Evolutionary conservation across 331 rosid genomes (phyloP).

Genomic region (Erythrophleum ivorense): DNA sequence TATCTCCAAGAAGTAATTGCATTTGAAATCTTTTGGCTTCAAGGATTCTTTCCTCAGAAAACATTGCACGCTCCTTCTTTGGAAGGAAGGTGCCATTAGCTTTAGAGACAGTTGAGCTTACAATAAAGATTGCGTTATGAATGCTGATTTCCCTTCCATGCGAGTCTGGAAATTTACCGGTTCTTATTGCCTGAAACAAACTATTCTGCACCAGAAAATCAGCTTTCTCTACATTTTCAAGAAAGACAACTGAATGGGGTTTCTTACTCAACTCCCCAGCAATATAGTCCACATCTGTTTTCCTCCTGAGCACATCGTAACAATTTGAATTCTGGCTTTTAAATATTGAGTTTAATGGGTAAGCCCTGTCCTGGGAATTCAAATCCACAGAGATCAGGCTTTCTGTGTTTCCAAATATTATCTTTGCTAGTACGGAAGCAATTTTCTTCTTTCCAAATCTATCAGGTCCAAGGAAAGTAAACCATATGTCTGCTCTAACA

Average conservation of each 20-base stretch:
- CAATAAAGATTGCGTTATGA: slow-evolving; percentile 62
- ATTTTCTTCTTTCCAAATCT: slow-evolving; percentile 77
- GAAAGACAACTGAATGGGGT: slow-evolving; percentile 67
- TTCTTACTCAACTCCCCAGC: slow-evolving; percentile 80
- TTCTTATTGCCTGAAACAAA: slow-evolving; percentile 71
- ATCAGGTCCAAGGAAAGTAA: slow-evolving; percentile 84
- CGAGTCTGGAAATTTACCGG: slow-evolving; percentile 73
- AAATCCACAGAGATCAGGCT: slow-evolving; percentile 70
- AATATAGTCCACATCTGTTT: slow-evolving; percentile 68
- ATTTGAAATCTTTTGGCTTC: slow-evolving; percentile 78
- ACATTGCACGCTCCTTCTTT: slow-evolving; percentile 44
- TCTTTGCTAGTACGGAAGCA: slow-evolving; percentile 73
- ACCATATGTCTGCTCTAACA: slow-evolving; percentile 74
- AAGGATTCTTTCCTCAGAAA: slow-evolving; percentile 72
- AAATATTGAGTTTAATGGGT: slow-evolving; percentile 47
- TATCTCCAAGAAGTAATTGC: slow-evolving; percentile 48
- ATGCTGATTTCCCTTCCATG: slow-evolving; percentile 80
- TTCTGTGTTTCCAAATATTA: slow-evolving; percentile 59
- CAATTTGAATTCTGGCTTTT: slow-evolving; percentile 49
- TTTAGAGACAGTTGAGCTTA: slow-evolving; percentile 47
- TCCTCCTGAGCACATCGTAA: slow-evolving; percentile 68
- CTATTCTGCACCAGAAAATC: slow-evolving; percentile 65
- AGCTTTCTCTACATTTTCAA: slow-evolving; percentile 81
- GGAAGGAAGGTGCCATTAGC: slow-evolving; percentile 32
- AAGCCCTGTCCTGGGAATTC: slow-evolving; percentile 48